These are phyloP conservation scores for Trichoderma asperelloides DNA, from an alignment of 495 filamentous ascomycete genomes.

Conservation along the genomic window DNA sequence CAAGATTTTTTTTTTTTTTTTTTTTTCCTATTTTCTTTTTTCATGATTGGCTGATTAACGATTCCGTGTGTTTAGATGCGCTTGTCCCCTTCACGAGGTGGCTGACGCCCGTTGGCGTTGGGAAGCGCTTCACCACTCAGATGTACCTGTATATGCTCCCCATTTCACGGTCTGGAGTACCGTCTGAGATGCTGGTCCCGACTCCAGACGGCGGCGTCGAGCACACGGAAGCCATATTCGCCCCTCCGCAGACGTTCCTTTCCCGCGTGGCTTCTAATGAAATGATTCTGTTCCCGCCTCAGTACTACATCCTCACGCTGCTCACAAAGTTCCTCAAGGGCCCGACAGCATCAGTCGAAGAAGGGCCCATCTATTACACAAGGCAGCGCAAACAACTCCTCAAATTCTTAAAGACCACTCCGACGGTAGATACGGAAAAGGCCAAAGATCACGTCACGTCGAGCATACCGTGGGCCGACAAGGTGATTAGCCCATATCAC, in stretches of 20 bases:
- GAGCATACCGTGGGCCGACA: slow-evolving; percentile 60
- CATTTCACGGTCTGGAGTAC: slow-evolving; percentile 29
- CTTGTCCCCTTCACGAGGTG: slow-evolving; percentile 84
- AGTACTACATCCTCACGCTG: slow-evolving; percentile 67
- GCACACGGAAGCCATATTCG: slow-evolving; percentile 72
- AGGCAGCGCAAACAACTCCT: slow-evolving; percentile 44
- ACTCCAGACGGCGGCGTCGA: slow-evolving; percentile 80
- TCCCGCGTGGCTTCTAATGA: slow-evolving; percentile 47
- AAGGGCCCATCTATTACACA: slow-evolving; percentile 36
- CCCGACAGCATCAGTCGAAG: slow-evolving; percentile 22
- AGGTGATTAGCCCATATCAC: slow-evolving; percentile 62
- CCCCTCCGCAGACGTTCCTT: slow-evolving; percentile 61
- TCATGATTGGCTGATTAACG: background rate
- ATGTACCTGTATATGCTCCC: slow-evolving; percentile 98
- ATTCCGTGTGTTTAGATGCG: slow-evolving; percentile 31
- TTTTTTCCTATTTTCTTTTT: background rate
- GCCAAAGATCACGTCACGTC: slow-evolving; percentile 26
- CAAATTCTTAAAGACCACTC: slow-evolving; percentile 44
- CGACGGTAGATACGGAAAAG: slow-evolving; percentile 17
- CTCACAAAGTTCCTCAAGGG: slow-evolving; percentile 53
- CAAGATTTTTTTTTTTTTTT: slow-evolving; percentile 15
- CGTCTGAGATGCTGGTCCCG: slow-evolving; percentile 36
- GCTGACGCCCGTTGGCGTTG: slow-evolving; percentile 68
- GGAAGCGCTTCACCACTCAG: slow-evolving; percentile 78
- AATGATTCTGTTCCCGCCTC: slow-evolving; percentile 84